Evolutionary conservation across 2,329 filamentous ascomycete genomes (phyloP).

Genomic region (Gnomoniopsis sp.): DNA sequence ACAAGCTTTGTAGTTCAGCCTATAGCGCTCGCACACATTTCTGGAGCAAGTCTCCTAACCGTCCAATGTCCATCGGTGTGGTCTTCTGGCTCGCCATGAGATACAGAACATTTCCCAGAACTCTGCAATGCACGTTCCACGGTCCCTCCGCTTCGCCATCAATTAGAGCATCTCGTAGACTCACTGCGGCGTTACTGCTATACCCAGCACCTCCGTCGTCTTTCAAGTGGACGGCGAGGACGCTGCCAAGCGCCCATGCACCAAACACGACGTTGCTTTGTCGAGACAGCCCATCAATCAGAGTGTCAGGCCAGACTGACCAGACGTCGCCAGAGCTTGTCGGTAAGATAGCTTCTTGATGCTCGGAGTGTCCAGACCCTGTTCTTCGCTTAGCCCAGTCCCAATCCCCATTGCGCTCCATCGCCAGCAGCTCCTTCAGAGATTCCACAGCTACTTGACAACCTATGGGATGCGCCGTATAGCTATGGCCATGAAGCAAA

Average conservation of each 20-base stretch:
- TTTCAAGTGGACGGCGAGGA: slow-evolving; percentile 52
- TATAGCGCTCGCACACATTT: neutral
- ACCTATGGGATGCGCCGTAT: slow-evolving; percentile 79
- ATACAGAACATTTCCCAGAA: slow-evolving; percentile 57
- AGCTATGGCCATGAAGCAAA: slow-evolving; percentile 79
- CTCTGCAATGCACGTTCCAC: slow-evolving; percentile 52
- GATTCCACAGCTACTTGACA: slow-evolving; percentile 74
- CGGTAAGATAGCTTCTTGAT: neutral
- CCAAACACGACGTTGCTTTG: neutral
- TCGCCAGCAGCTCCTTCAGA: slow-evolving; percentile 53
- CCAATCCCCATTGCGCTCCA: slow-evolving; percentile 47
- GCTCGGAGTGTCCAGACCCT: neutral
- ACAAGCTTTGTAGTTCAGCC: neutral
- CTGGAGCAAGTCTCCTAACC: neutral
- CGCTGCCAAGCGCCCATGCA: neutral
- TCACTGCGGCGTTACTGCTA: slow-evolving; percentile 43
- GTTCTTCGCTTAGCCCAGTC: neutral
- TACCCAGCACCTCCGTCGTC: slow-evolving; percentile 42
- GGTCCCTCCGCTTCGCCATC: slow-evolving; percentile 21
- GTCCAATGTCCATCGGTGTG: neutral
- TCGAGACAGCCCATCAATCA: neutral
- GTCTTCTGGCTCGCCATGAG: slow-evolving; percentile 52
- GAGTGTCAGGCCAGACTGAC: slow-evolving; percentile 16
- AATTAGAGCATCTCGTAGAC: slow-evolving; percentile 36
- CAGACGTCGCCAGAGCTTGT: slow-evolving; percentile 2